These are phyloP conservation scores for Phytophthora ramorum DNA, from an alignment of 352 stramenopile genomes.

Conservation along the genomic window DNA sequence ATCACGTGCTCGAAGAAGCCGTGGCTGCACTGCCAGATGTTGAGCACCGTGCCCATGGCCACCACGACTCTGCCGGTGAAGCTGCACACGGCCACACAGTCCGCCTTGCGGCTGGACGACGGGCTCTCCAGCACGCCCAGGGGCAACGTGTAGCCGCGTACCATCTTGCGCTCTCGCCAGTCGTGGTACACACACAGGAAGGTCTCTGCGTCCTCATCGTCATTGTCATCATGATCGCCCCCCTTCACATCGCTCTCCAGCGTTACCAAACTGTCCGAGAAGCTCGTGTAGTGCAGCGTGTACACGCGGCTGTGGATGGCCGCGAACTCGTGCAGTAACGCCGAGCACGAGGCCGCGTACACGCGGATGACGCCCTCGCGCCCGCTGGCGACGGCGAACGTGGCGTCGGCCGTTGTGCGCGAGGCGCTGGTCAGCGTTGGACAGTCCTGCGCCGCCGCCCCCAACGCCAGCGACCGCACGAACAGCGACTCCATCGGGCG, in stretches of 20 bases:
- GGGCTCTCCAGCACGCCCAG: slow-evolving; percentile 72
- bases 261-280: slow-evolving; percentile 87
- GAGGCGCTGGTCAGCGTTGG: slow-evolving; percentile 67
- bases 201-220: slow-evolving; percentile 66
- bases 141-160: slow-evolving; percentile 86
- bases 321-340: slow-evolving; percentile 83
- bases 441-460: slow-evolving; percentile 38
- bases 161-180: slow-evolving; percentile 81
- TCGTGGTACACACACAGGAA: slow-evolving; percentile 91
- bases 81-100: slow-evolving; percentile 84
- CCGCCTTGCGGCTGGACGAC: slow-evolving; percentile 57
- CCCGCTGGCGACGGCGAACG: slow-evolving; percentile 75
- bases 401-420: slow-evolving; percentile 67
- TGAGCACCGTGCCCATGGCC: slow-evolving; percentile 76
- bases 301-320: slow-evolving; percentile 77
- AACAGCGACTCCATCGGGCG: slow-evolving; percentile 70
- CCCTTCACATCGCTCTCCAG: slow-evolving; percentile 65
- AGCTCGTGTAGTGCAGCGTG: slow-evolving; percentile 85
- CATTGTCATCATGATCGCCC: slow-evolving; percentile 1
- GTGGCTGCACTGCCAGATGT: slow-evolving; percentile 87
- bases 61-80: slow-evolving; percentile 84
- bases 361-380: slow-evolving; percentile 79
- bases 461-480: slow-evolving; percentile 65
- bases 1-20: slow-evolving; percentile 92
- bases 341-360: slow-evolving; percentile 78